These are phyloP conservation scores for Bipolaris bicolor DNA, from an alignment of 2,329 filamentous ascomycete genomes.

Conservation along the genomic window DNA sequence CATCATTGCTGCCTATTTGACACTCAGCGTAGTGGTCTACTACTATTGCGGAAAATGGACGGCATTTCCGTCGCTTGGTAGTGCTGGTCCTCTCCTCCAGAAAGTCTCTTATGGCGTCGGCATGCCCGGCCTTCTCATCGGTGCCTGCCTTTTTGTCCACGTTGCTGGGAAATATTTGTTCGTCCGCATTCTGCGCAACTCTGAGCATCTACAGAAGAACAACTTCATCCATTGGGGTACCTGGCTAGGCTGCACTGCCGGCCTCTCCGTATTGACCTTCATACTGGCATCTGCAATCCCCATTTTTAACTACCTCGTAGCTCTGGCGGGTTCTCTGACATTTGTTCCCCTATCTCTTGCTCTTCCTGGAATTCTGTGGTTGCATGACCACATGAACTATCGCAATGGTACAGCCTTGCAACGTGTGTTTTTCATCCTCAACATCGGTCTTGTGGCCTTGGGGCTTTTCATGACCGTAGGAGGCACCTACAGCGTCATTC, in stretches of 20 bases:
- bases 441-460: no score
- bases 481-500: conserved; percentile 12
- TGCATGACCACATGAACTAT: no score
- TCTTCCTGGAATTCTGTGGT: conserved; percentile 9
- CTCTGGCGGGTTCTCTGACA: conserved; percentile 10
- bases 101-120: no score
- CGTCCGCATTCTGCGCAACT: conserved; percentile 71
- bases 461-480: conserved; percentile 10
- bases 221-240: conserved; percentile 8
- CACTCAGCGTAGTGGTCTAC: no score
- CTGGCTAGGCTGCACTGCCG: conserved; percentile 8
- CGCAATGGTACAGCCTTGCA: conserved; percentile 4
- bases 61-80: no score
- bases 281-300: conserved; percentile 10
- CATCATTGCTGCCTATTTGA: no score
- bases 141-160: conserved; percentile 6
- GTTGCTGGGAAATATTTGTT: conserved; percentile 45
- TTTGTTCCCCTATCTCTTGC: conserved; percentile 14
- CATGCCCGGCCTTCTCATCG: no score
- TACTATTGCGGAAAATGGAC: no score
- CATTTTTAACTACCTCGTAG: conserved; percentile 9
- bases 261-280: conserved; percentile 6
- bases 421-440: no score
- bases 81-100: no score
- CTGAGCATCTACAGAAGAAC: conserved; percentile 61